Evolutionary conservation across 106 monocot genomes (phyloP).

Genomic region (Triglochin maritima): DNA sequence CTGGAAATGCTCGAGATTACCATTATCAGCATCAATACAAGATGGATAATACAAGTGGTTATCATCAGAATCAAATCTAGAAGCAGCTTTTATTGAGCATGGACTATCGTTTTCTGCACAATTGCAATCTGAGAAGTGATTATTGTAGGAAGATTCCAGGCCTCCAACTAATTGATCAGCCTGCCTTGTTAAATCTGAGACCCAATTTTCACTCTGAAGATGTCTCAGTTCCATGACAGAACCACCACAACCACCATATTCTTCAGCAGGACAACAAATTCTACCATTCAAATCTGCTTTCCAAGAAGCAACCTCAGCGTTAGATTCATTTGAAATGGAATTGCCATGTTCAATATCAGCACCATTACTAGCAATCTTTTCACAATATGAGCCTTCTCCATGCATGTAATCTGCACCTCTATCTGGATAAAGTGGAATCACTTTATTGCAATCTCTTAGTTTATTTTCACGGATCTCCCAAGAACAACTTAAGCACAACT

Average conservation of each 20-base stretch:
- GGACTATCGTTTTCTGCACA: slow-evolving; percentile 14
- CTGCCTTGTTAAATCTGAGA: slow-evolving; percentile 17
- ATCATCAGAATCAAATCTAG: slow-evolving; percentile 32
- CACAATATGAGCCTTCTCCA: slow-evolving; percentile 22
- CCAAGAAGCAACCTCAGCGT: slow-evolving; percentile 19
- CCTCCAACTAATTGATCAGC: slow-evolving; percentile 21
- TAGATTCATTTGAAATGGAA: neutral
- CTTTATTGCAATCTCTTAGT: slow-evolving; percentile 10
- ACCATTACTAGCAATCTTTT: neutral
- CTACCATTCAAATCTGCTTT: slow-evolving; percentile 21
- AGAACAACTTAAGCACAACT: slow-evolving; percentile 63
- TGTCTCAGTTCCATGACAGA: slow-evolving; percentile 34
- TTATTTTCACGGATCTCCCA: slow-evolving; percentile 36
- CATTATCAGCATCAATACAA: slow-evolving; percentile 16
- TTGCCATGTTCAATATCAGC: neutral
- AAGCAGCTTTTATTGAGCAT: slow-evolving; percentile 49
- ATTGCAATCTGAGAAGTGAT: slow-evolving; percentile 5
- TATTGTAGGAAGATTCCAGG: neutral
- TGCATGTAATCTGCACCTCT: slow-evolving; percentile 45
- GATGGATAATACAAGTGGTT: slow-evolving; percentile 60
- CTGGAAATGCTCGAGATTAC: slow-evolving; percentile 46
- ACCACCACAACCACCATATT: slow-evolving; percentile 50
- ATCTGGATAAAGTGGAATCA: slow-evolving; percentile 8
- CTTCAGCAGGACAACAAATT: slow-evolving; percentile 48
- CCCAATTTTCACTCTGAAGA: slow-evolving; percentile 24